Conservation (phyloP, 495 filamentous ascomycete species). For the Ascodesmis nigricans region DNA sequence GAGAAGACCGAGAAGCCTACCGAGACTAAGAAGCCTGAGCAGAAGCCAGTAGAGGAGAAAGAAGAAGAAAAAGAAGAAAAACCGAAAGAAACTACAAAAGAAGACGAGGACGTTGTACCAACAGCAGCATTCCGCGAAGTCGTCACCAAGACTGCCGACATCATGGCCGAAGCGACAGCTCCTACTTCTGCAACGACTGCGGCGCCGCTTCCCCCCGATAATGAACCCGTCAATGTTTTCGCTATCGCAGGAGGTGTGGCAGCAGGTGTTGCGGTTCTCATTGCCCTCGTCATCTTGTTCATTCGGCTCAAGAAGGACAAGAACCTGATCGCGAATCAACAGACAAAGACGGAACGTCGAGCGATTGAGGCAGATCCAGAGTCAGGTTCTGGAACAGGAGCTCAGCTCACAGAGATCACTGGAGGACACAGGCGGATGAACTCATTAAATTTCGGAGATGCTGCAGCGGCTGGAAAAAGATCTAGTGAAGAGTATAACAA, state of each 20-base stretch:
- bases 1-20: too few relatives aligned
- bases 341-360: too few relatives aligned
- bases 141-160: background rate
- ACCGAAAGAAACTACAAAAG: background rate
- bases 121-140: constrained; percentile 2
- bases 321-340: constrained; percentile 11
- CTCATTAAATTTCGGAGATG: too few relatives aligned
- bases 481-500: too few relatives aligned
- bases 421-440: too few relatives aligned
- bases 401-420: too few relatives aligned
- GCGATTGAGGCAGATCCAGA: too few relatives aligned
- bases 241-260: constrained; percentile 14
- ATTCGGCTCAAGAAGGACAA: constrained; percentile 15
- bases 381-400: too few relatives aligned
- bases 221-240: constrained; percentile 6
- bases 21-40: background rate
- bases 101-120: constrained; percentile 1
- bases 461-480: too few relatives aligned
- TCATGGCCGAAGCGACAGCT: background rate
- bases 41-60: background rate
- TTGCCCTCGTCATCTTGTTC: constrained; percentile 16
- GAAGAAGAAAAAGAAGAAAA: background rate
- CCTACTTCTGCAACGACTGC: constrained; percentile 1
- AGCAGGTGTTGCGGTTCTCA: constrained; percentile 11
- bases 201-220: background rate